Percentiles rank a stretch among this genome's conserved stretches.
Evolutionary conservation across 176 grass and related monocot genomes (phyloP).

Genomic region (Cenchrus purpureus): DNA sequence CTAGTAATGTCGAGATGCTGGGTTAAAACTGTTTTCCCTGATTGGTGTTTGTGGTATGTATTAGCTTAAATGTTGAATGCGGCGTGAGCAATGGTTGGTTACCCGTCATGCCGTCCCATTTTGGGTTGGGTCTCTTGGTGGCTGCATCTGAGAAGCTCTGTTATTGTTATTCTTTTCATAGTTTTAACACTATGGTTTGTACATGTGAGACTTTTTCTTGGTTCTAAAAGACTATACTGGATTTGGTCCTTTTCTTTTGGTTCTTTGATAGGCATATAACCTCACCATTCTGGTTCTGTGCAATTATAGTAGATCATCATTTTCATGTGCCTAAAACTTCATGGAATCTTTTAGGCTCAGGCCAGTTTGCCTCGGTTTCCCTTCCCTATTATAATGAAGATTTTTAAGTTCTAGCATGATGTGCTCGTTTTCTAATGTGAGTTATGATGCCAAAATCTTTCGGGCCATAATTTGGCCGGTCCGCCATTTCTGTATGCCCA

Average conservation of each 20-base stretch:
- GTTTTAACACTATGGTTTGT: neutral
- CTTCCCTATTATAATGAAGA: neutral
- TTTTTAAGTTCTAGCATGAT: neutral
- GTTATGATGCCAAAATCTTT: neutral
- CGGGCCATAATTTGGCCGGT: slow-evolving; percentile 14
- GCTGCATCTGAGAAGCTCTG: neutral
- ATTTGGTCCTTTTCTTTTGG: neutral
- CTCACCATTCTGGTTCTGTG: neutral
- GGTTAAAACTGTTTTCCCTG: neutral
- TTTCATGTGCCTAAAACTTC: neutral
- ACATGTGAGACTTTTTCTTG: neutral
- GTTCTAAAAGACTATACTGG: neutral
- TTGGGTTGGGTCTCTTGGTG: neutral
- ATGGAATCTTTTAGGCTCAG: neutral
- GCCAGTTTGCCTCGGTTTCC: neutral
- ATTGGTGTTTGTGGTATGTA: neutral
- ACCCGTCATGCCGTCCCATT: neutral
- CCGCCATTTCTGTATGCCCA: neutral
- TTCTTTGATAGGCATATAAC: neutral
- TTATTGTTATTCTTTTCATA: neutral
- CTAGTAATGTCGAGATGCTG: slow-evolving; percentile 16
- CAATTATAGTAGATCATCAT: neutral
- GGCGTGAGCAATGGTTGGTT: neutral
- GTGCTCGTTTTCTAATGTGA: neutral
- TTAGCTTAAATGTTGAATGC: slow-evolving; percentile 7